Evolutionary conservation across 495 filamentous ascomycete species (phyloP), one percentile per base, ranked within the genome.

Genomic region (Penicillium lividum): DNA sequence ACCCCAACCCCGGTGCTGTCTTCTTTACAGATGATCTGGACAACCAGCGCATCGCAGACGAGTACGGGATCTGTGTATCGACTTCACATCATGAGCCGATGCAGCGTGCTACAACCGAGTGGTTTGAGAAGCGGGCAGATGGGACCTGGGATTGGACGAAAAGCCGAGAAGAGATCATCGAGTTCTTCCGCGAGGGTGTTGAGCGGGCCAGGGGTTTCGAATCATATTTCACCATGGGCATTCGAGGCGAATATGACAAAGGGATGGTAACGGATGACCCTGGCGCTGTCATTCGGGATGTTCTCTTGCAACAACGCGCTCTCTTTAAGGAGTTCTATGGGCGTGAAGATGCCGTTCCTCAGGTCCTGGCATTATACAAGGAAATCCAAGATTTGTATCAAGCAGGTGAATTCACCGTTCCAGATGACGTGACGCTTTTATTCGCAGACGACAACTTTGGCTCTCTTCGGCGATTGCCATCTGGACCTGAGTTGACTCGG

Each of bases 391-490:
- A 81, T 25, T 89, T 91, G 58, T 84, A 85, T 54, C 81, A 85
- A 46, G 71, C 80, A 11, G 88, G 88, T 3, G 58, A 65, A 28
- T 77, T 91, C 51, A 70, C 73, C 5, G 85, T 90, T 4, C 87
- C 87, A 2, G 89, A 92, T 40, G 82, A 90, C 60, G 80, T 92
- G 47, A 91, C 87, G 1, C 73, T 92, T 29, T 71, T 91, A 9
- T 91, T 86, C 81, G 80, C 88, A 0, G 89, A 92, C 68, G 89
- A 92, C 65, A 92, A 91, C 69, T 89, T 80, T 80, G 86, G 87
- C 8, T 87, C 89, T 67, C 71, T 89, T 31, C 81, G 84, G 15
- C 75, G 87, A 49, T 79, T 91, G 44, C 89, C 89, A 7, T 65
- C 86, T 27, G 74, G 59, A 0, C 79, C 84, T 60, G 88, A 91